Evolutionary conservation across 2,329 filamentous ascomycete species (phyloP), one percentile per base, ranked within the genome.

Genomic region (Phialocephala sp.): DNA sequence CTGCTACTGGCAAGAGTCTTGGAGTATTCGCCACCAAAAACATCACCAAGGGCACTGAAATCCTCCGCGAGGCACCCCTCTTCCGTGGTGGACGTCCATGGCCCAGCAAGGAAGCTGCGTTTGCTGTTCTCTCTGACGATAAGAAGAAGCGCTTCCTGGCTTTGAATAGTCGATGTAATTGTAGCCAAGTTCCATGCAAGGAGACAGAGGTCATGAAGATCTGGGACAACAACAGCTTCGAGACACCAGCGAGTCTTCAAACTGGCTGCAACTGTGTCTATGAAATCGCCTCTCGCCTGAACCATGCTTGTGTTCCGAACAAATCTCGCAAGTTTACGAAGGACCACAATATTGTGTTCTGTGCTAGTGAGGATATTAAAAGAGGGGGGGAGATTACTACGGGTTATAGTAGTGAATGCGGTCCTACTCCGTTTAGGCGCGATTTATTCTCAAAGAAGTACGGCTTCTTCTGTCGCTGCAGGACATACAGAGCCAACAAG

Each of bases 271-370:
- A n/a, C 2, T 50, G 11, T 20, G n/a, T 62, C 24, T 66, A 63
- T 47, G 9, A 20, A 6, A 4, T 56, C 4, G 60, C 56, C 8
- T 43, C 60, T 24, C 55, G 64, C 12, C 39, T 66, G 47, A 66
- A 66, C n/a, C 64, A 63, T 24, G 60, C 47, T 20, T 66, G 64
- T 24, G 35, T 12, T 6, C 60, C 64, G 1, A 63, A 66, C 22
- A 11, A 52, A n/a, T 32, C n/a, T 12, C 45, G 56, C 3, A 39
- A 47, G 11, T 63, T 60, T 20, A 47, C 64, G 1, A 47, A 47
- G 2, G 45, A 63, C n/a, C 20, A 20, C 3, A 35, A 41, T 12
- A 47, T 63, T 6, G 27, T 66, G 15, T 41, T 66, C 20, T 20
- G n/a, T 5, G 64, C 60, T 2, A 43, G 11, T 12, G 27, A 47